Percentiles rank a stretch among this genome's conserved stretches.
These are phyloP conservation scores for Blastomyces emzantsi DNA, from an alignment of 2,329 filamentous ascomycete genomes.

Conservation along the genomic window DNA sequence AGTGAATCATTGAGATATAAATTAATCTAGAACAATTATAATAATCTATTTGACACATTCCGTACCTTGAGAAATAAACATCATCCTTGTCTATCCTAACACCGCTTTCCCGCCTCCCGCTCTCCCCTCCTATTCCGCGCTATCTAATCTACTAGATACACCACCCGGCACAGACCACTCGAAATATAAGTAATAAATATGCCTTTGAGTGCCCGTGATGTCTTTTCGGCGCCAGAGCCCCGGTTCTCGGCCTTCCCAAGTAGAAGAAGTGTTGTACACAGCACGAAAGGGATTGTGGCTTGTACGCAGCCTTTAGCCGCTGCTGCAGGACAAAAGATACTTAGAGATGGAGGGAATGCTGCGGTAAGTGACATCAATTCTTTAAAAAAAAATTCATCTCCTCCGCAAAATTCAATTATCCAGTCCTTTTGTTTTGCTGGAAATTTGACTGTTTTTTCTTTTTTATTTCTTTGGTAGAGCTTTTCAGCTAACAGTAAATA, in stretches of 20 bases:
- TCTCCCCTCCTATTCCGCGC: too few species aligned
- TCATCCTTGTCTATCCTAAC: background rate
- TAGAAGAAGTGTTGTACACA: slow-evolving; percentile 84
- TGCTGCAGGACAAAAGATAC: slow-evolving; percentile 72
- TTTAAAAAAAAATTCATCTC: background rate
- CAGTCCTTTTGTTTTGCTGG: background rate
- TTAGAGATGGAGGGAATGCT: slow-evolving; percentile 86
- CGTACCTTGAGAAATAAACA: background rate
- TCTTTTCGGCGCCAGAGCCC: slow-evolving; percentile 12
- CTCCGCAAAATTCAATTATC: background rate
- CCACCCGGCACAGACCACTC: too few species aligned
- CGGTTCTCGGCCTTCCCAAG: slow-evolving; percentile 60
- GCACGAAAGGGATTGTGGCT: slow-evolving; percentile 81
- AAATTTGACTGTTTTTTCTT: background rate
- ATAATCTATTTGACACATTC: background rate
- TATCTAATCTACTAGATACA: background rate
- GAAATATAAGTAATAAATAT: slow-evolving; percentile 2
- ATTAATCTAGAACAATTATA: too few species aligned
- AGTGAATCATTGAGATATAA: background rate
- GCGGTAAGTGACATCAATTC: slow-evolving; percentile 47
- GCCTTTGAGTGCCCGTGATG: slow-evolving; percentile 12
- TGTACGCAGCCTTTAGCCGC: slow-evolving; percentile 85
- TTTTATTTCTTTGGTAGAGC: too few species aligned
- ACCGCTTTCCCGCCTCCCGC: background rate
- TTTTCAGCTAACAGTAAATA: slow-evolving; percentile 3